phyloP scores from a whole-genome alignment of 2,329 filamentous ascomycete genomes.

The Cercospora sojina region DNA sequence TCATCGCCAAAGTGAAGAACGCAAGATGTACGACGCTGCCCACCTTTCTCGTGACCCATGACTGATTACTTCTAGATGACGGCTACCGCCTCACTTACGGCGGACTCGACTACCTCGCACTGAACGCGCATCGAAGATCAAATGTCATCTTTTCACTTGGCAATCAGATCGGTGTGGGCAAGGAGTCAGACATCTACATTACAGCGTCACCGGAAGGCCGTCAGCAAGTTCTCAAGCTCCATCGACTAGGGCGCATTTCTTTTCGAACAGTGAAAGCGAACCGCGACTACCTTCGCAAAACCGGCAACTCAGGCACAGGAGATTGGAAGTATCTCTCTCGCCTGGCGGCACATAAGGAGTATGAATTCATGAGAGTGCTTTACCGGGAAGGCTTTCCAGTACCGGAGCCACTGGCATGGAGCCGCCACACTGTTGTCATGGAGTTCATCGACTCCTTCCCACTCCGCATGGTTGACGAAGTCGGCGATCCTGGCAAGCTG shows the following conservation, averaged over 20 bases:
- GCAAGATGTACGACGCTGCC: conserved; percentile 63
- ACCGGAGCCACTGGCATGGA: conserved; percentile 83
- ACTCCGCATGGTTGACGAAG: conserved; percentile 78
- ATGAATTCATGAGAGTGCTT: conserved; percentile 87
- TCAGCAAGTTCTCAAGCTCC: conserved; percentile 89
- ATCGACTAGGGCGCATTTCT: conserved; percentile 90
- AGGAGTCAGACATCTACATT: conserved; percentile 95
- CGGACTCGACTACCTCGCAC: conserved; percentile 93
- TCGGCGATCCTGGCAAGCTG: conserved; percentile 79
- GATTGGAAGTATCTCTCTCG: conserved; percentile 99
- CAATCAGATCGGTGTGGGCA: conserved; percentile 91
- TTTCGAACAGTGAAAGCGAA: conserved; percentile 96
- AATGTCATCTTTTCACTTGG: conserved; percentile 87
- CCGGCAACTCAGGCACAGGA: conserved; percentile 56
- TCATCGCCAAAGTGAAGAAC: conserved; percentile 92
- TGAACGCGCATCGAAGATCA: conserved; percentile 81
- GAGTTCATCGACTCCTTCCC: conserved; percentile 88
- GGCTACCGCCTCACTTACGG: conserved; percentile 96
- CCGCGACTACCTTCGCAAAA: conserved; percentile 87
- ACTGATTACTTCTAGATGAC: conserved; percentile 59
- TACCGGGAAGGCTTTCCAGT: conserved; percentile 83
- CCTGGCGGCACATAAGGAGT: conserved; percentile 90
- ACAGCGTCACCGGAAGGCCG: conserved; percentile 76
- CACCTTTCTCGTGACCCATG: neutral
- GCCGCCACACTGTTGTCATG: conserved; percentile 96